Conservation (phyloP, 345 rosid species). For the Aurinia saxatilis region DNA sequence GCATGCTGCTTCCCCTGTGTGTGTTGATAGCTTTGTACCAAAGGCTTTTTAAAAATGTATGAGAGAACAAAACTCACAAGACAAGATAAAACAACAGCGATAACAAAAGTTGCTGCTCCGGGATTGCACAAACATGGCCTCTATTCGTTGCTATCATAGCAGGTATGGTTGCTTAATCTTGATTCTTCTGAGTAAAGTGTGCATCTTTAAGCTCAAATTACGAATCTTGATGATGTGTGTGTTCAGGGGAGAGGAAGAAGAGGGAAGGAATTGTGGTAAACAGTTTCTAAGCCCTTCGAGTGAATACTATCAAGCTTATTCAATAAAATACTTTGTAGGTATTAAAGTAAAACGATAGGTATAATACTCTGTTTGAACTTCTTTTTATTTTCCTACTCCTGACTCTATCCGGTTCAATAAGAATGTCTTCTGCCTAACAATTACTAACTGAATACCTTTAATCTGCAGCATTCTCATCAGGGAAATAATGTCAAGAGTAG, state of each 20-base stretch:
- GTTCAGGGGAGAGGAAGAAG: conserved; percentile 87
- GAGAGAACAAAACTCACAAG: too few relatives aligned
- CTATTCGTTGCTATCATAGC: conserved; percentile 48
- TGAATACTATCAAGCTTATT: conserved; percentile 59
- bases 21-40: too few relatives aligned
- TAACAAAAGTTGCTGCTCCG: too few relatives aligned
- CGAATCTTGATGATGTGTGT: too few relatives aligned
- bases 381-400: background rate
- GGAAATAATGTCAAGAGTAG: conserved; percentile 94
- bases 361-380: background rate
- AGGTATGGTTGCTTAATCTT: too few relatives aligned
- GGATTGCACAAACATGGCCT: conserved; percentile 46
- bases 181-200: too few relatives aligned
- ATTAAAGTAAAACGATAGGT: conserved; percentile 77
- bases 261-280: conserved; percentile 48
- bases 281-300: conserved; percentile 54
- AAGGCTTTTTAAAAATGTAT: too few relatives aligned
- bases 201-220: too few relatives aligned
- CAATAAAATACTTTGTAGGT: too few relatives aligned
- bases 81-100: too few relatives aligned
- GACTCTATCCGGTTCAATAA: background rate
- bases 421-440: background rate
- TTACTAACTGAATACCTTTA: background rate
- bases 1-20: too few relatives aligned
- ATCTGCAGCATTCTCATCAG: conserved; percentile 62